Conservation (phyloP, 225 moss, liverwort and hornwort genomes). For the Lunularia cruciata region DNA sequence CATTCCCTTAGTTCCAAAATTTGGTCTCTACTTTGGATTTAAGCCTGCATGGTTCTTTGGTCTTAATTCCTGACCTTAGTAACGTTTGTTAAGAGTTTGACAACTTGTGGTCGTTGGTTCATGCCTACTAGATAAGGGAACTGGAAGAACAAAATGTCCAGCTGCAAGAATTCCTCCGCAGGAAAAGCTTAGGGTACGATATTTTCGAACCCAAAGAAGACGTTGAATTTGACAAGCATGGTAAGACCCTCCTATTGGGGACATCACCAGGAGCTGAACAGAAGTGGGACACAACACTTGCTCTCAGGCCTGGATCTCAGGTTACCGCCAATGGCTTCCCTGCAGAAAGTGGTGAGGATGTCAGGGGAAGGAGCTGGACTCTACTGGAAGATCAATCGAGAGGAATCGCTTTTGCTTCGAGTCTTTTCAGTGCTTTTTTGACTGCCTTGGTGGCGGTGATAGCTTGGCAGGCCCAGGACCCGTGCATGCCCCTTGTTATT, state of each 20-base stretch:
- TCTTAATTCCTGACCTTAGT: no score
- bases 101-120: no score
- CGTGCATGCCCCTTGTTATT: constrained; percentile 61
- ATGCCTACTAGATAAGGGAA: constrained; percentile 2
- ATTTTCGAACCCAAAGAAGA: neutral
- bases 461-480: constrained; percentile 69
- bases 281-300: neutral
- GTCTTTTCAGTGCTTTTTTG: constrained; percentile 71
- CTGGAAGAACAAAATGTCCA: constrained; percentile 6
- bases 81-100: no score
- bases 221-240: neutral
- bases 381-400: constrained; percentile 35
- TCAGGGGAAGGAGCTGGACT: constrained; percentile 10
- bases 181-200: neutral
- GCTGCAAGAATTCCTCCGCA: neutral
- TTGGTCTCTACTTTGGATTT: no score
- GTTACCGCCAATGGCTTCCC: neutral
- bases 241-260: neutral
- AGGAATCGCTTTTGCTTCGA: constrained; percentile 58
- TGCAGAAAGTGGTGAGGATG: constrained; percentile 19
- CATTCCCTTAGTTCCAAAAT: no score
- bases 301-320: neutral
- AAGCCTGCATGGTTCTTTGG: no score
- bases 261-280: neutral
- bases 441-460: constrained; percentile 65